Conservation (phyloP, 352 stramenopile species). For the Globisporangium viniferum region DNA sequence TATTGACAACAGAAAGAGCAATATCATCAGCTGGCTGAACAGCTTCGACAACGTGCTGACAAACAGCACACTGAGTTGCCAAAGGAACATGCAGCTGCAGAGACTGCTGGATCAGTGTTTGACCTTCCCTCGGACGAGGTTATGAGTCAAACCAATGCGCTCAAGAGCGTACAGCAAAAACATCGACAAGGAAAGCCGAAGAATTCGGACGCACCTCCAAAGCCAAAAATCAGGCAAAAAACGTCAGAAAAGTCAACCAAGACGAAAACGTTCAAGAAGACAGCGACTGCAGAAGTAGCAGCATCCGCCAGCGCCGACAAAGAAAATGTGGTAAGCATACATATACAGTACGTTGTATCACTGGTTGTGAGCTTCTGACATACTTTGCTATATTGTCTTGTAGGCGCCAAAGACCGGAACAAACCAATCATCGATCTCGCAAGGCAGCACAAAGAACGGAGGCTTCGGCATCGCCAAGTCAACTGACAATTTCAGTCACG, state of each 20-base stretch:
- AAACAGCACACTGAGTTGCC: not conserved
- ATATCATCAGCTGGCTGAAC: not conserved
- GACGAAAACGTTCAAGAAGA: not conserved
- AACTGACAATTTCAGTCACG: not conserved
- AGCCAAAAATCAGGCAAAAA: not conserved
- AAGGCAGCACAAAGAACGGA: not conserved
- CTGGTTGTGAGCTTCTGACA: not conserved
- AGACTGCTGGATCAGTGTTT: not conserved
- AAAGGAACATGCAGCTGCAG: not conserved
- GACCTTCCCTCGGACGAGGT: not conserved
- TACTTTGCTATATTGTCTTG: not conserved
- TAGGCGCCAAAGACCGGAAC: not conserved
- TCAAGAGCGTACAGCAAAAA: not conserved
- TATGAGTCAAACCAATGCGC: not conserved
- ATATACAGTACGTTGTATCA: not conserved
- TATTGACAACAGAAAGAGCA: constrained; percentile 1
- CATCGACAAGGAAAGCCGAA: not conserved
- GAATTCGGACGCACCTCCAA: not conserved
- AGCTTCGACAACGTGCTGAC: not conserved
- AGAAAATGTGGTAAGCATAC: constrained; percentile 8
- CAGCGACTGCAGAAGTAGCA: not conserved
- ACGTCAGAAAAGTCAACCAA: constrained; percentile 4
- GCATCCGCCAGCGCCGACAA: not conserved
- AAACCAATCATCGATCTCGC: not conserved
- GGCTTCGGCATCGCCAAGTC: not conserved